phyloP scores from a whole-genome alignment of 148 eudicot genomes.

The Spergularia bocconei region DNA sequence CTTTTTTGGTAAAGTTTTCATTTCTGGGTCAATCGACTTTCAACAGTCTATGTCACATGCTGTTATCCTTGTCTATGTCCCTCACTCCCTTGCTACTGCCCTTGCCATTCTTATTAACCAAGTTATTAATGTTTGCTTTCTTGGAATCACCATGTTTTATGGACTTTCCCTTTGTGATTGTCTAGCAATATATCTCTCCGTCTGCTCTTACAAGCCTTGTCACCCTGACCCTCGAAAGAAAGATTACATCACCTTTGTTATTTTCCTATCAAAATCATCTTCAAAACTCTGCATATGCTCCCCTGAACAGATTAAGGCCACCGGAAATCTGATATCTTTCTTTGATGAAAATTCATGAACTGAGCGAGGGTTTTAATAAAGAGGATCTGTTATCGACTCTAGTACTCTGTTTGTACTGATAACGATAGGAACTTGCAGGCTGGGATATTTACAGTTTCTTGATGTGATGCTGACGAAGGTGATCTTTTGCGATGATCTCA shows the following conservation, averaged over 20 bases:
- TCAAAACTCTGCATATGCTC: background rate
- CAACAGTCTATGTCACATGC: background rate
- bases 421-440: constrained; percentile 28
- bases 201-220: background rate
- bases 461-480: constrained; percentile 1
- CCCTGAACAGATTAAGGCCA: background rate
- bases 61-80: background rate
- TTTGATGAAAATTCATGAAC: background rate
- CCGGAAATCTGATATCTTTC: background rate
- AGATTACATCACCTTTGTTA: background rate
- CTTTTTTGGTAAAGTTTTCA: constrained; percentile 2
- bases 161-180: background rate
- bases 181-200: background rate
- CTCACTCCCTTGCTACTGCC: background rate
- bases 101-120: background rate
- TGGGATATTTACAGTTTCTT: constrained; percentile 32
- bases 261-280: background rate
- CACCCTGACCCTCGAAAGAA: background rate
- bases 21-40: background rate
- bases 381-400: background rate
- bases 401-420: constrained; percentile 6
- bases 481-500: background rate
- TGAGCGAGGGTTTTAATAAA: background rate
- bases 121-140: background rate
- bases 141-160: background rate